Evolutionary conservation across 176 grass and related monocot genomes (phyloP), one percentile per base, ranked within the genome.

Genomic region (Thinopyrum elongatum): DNA sequence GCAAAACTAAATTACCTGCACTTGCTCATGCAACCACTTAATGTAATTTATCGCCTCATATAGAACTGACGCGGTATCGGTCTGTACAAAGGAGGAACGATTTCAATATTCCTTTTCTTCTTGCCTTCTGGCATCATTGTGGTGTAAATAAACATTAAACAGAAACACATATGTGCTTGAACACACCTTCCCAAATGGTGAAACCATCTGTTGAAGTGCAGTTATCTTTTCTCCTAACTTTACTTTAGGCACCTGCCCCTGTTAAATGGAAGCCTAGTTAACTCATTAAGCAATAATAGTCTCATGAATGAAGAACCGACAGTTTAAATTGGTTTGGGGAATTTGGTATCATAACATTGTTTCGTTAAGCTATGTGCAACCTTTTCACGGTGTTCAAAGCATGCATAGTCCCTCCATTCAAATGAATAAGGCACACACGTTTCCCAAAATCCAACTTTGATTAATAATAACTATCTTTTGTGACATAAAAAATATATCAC

Each of bases 21-120:
- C 90, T 92, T 98, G 91, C 59, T 98, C 93, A 70, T 98, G 96
- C 86, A 98, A 82, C 90, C 89, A 89, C 88, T 88, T 98, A 84
- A 98, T 98, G 72, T 93, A 98, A 74, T 80, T 95, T 86, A 95
- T 92, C 47, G 96, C 93, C 77, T 98, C 96, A 25, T 88, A 73
- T 62, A 98, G 84, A 70, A 98, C 96, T 71, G 96, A 98, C 65
- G 96, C 93, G 33, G 96, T 98, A 77, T 98, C 96, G 0, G 96
- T 98, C 96, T 98, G 69, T 68, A 68, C 83, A 27, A 7, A 72
- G 62, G 10, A 58, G 30, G 10, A 60, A 62, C 4, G 29, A 8
- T 78, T 47, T 81, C 7, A 85, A 17, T 65, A 15, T 21, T 30
- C 51, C 11, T 13, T 62, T 62, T 25, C n/a, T 25, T 19, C 3